These are phyloP conservation scores for Pseudocercospora fijiensis DNA, from an alignment of 2,329 filamentous ascomycete species.

Conservation along the genomic window DNA sequence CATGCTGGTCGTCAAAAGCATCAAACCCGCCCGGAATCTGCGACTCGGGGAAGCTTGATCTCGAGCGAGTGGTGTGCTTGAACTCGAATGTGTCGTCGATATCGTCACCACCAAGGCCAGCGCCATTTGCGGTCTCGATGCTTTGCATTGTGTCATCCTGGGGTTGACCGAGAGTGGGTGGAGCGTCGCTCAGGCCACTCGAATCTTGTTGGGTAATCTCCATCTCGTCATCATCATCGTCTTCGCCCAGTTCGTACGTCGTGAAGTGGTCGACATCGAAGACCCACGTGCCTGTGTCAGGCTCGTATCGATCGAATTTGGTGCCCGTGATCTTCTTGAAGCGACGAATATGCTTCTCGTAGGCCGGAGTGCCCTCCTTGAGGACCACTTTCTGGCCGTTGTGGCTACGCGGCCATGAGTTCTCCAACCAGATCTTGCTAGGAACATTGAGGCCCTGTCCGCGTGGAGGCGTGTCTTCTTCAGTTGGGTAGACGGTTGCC, in stretches of 20 bases:
- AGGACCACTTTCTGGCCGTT: constrained; percentile 54
- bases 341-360: constrained; percentile 78
- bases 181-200: constrained; percentile 40
- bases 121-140: constrained; percentile 26
- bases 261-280: constrained; percentile 97
- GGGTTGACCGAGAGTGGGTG: constrained; percentile 25
- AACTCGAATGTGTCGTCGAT: constrained; percentile 57
- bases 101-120: constrained; percentile 14
- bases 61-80: constrained; percentile 49
- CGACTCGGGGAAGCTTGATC: constrained; percentile 29
- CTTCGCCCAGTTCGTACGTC: constrained; percentile 82
- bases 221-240: constrained; percentile 56
- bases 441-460: constrained; percentile 92
- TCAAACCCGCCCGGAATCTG: constrained; percentile 79
- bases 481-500: constrained; percentile 80
- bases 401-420: constrained; percentile 81
- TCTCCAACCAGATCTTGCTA: constrained; percentile 80
- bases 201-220: constrained; percentile 55
- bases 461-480: constrained; percentile 73
- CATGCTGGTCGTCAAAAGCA: constrained; percentile 37
- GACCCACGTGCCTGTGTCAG: constrained; percentile 78
- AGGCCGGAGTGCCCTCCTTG: constrained; percentile 63
- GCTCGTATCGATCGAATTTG: constrained; percentile 76
- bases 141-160: constrained; percentile 34
- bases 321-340: constrained; percentile 78